These are phyloP conservation scores for Rhodotorula babjevae DNA, from an alignment of 768 basidiomycete species.

Conservation along the genomic window DNA sequence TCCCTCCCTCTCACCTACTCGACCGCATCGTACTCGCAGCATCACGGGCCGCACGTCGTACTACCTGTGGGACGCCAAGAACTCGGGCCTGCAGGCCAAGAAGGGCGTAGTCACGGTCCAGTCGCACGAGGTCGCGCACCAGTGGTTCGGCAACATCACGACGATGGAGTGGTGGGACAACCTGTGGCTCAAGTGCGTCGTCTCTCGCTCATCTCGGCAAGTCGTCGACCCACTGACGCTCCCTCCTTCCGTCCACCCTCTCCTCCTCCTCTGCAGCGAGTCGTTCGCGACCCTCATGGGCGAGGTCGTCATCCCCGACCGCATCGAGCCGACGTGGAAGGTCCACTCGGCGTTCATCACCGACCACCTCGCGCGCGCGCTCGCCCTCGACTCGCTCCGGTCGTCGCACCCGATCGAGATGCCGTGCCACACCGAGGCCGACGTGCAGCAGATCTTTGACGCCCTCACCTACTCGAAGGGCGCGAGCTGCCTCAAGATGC, in stretches of 20 bases:
- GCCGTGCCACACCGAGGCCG: constrained; percentile 62
- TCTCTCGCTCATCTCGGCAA: too few species aligned
- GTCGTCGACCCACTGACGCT: too few species aligned
- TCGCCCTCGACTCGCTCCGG: constrained; percentile 73
- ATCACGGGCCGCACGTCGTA: constrained; percentile 83
- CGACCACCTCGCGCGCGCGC: constrained; percentile 68
- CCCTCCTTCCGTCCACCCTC: too few species aligned
- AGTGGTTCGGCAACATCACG: constrained; percentile 63
- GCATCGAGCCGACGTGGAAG: constrained; percentile 57
- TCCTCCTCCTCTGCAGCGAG: background rate
- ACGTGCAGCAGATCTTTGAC: constrained; percentile 26
- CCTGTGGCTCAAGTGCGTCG: constrained; percentile 46
- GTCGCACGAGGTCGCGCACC: constrained; percentile 65
- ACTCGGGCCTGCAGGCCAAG: constrained; percentile 65
- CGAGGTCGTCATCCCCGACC: constrained; percentile 75
- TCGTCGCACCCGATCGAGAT: constrained; percentile 93
- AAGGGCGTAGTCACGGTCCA: constrained; percentile 72
- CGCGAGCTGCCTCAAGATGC: constrained; percentile 79
- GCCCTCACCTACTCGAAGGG: constrained; percentile 48
- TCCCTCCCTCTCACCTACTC: too few species aligned
- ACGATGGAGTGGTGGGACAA: constrained; percentile 58
- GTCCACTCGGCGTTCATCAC: constrained; percentile 66
- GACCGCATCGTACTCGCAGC: background rate
- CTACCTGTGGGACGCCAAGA: constrained; percentile 73
- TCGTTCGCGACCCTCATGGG: constrained; percentile 60